Evolutionary conservation across 2,329 filamentous ascomycete species (phyloP), one percentile per base, ranked within the genome.

Genomic region (Colletotrichum nymphaeae): DNA sequence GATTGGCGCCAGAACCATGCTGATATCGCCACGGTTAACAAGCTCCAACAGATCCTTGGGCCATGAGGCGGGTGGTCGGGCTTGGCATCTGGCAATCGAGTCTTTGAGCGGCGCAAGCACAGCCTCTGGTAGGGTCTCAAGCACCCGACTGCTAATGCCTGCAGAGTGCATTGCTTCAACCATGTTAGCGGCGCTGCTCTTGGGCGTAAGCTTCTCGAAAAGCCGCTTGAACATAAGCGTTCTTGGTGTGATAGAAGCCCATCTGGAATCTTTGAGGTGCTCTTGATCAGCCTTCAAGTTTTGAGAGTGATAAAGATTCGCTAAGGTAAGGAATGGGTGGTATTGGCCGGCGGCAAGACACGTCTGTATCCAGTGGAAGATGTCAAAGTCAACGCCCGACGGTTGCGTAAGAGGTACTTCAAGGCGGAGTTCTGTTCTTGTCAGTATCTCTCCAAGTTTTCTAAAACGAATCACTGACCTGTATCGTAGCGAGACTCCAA

Each of bases 121-220:
- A 30, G 94, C 92, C 81, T 97, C 95, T 1, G 97, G 96, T 1
- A 98, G 85, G 0, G 94, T 95, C 75, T 97, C 94, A 19, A 98
- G 88, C 62, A 95, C 85, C 28, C 88, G 86, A 11, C 84, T 82
- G 7, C 88, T 91, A 59, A 98, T 90, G 0, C 93, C 92, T 74
- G 92, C 92, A 56, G 90, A 86, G 72, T 92, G 88, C 84, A 98
- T 92, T 28, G 92, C 87, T 79, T 97, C 92, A 2, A 97, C 93
- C 75, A 93, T 90, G 75, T 92, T 89, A 5, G 89, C 85, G 32
- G 88, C 86, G 14, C 87, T 87, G 64, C 85, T 87, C 16, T 86
- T 84, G 9, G 85, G 82, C 19, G 84, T 86, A 24, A 93, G 83
- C 6, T 88, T 85, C 11, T 86, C 86, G 76, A 96, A 93, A 69